Conservation (phyloP, 306 rosid species). For the Delonix regia region DNA sequence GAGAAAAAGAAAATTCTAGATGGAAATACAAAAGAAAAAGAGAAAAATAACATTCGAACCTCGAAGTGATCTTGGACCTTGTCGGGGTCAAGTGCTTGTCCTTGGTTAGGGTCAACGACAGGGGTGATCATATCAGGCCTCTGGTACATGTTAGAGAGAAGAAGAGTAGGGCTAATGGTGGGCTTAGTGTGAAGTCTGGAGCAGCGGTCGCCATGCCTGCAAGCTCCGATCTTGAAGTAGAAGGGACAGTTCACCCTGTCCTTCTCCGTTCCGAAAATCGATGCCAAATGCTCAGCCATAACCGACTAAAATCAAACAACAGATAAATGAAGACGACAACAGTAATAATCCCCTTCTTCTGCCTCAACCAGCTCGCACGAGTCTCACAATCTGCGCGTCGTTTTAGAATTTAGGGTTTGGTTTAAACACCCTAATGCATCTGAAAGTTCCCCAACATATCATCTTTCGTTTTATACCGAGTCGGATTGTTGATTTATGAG, state of each 20-base stretch:
- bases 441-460: not conserved
- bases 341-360: not conserved
- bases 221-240: conserved; percentile 99
- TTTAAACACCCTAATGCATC: not conserved
- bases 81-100: conserved; percentile 81
- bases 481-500: not conserved
- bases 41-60: conserved; percentile 1
- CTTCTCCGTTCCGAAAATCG: conserved; percentile 97
- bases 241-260: conserved; percentile 97
- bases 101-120: conserved; percentile 58
- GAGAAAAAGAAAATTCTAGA: not conserved
- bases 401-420: conserved; percentile 32
- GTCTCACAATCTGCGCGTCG: not conserved
- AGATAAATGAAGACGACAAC: not conserved
- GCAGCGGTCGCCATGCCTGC: conserved; percentile 98
- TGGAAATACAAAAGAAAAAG: not conserved
- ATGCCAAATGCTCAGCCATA: conserved; percentile 99
- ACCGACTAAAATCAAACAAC: not conserved
- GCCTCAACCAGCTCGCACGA: not conserved
- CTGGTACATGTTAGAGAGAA: conserved; percentile 97
- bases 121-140: conserved; percentile 80
- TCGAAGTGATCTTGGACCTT: conserved; percentile 95
- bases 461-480: not conserved
- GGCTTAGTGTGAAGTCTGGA: conserved; percentile 96
- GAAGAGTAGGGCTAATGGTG: conserved; percentile 90